phyloP scores from a whole-genome alignment of 2,329 filamentous ascomycete species.

The Diaporthe vexans region DNA sequence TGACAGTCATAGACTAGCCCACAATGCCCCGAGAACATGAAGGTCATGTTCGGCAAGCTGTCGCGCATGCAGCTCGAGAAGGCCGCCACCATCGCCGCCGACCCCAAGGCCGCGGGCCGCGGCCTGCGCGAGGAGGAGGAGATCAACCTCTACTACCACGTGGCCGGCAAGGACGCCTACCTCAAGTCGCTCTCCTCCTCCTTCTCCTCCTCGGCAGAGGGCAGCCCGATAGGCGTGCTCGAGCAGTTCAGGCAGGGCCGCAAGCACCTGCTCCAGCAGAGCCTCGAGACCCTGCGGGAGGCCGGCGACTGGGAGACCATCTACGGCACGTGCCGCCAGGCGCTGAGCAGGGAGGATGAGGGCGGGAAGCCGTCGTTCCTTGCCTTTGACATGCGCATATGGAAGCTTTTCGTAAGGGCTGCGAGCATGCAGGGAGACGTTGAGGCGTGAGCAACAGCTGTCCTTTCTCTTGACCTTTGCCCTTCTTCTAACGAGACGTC shows the following conservation, averaged over 20 bases:
- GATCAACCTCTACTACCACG: conserved; percentile 63
- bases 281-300: conserved; percentile 54
- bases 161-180: conserved; percentile 61
- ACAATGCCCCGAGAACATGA: conserved; percentile 63
- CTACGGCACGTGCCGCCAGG: conserved; percentile 60
- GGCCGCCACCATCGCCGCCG: conserved; percentile 60
- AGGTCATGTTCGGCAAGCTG: conserved; percentile 65
- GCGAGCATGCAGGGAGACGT: conserved; percentile 48
- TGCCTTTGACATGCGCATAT: conserved; percentile 59
- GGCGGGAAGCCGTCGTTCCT: conserved; percentile 56
- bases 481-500: conserved; percentile 3
- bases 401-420: conserved; percentile 52
- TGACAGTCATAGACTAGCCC: conserved; percentile 57
- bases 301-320: conserved; percentile 58
- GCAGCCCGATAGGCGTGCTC: conserved; percentile 54
- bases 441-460: conserved; percentile 45
- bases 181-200: conserved; percentile 54
- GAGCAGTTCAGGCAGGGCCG: conserved; percentile 60
- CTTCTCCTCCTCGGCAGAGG: conserved; percentile 43
- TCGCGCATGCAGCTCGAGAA: conserved; percentile 65
- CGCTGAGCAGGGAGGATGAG: conserved; percentile 56
- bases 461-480: background rate
- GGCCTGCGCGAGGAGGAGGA: conserved; percentile 64
- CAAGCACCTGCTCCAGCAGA: conserved; percentile 62
- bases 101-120: conserved; percentile 45